Percentiles rank a stretch among this genome's conserved stretches.
These are phyloP conservation scores for Nicotiana noctiflora DNA, from an alignment of 257 asterid species.

Conservation along the genomic window DNA sequence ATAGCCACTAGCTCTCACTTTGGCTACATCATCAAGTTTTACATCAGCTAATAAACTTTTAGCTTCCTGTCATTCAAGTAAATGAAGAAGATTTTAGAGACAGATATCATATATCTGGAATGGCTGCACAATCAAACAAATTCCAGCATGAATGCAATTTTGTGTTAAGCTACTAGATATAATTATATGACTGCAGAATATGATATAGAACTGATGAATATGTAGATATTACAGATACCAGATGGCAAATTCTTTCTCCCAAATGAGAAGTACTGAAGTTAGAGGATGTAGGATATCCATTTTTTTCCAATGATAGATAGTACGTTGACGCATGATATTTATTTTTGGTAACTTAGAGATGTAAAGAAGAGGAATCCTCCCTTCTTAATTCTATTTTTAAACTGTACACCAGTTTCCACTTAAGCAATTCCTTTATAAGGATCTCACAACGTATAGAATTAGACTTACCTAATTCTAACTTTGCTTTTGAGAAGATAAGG, in stretches of 20 bases:
- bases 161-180: not conserved
- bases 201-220: not conserved
- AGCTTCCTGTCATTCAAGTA: slow-evolving; percentile 11
- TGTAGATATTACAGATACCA: not conserved
- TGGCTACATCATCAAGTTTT: slow-evolving; percentile 12
- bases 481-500: not conserved
- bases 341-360: not conserved
- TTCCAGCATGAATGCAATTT: not conserved
- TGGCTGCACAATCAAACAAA: not conserved
- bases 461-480: not conserved
- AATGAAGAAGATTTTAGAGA: not conserved
- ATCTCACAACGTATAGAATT: no score
- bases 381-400: not conserved
- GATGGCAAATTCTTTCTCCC: not conserved
- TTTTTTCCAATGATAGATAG: not conserved
- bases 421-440: no score
- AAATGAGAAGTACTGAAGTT: no score
- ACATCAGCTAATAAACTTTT: slow-evolving; percentile 16
- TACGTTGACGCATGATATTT: not conserved
- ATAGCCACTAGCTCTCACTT: slow-evolving; percentile 21
- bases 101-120: not conserved
- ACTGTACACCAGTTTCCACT: no score
- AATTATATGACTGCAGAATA: not conserved
- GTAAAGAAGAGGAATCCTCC: not conserved
- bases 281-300: not conserved